Percentiles rank a stretch among this genome's conserved stretches.
Conservation (phyloP, 73 alveolate species). For the Symbiodinium pilosum region DNA sequence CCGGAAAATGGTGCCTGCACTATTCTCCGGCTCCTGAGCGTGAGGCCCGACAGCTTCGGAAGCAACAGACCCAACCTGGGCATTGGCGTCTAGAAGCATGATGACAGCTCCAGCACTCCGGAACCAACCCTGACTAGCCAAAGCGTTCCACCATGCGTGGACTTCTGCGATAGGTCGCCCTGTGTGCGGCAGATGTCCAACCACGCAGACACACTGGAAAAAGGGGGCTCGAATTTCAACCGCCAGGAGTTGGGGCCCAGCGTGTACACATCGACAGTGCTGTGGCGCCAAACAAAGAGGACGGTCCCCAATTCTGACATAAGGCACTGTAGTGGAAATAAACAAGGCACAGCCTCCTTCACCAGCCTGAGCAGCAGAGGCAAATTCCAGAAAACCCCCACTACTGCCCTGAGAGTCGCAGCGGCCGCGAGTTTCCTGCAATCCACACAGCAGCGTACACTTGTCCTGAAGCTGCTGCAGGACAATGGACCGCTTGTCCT, state of each 20-base stretch:
- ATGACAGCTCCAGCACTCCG: background rate
- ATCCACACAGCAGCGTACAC: background rate
- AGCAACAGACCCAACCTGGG: background rate
- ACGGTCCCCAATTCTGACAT: background rate
- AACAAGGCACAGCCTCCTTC: background rate
- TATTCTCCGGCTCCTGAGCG: background rate
- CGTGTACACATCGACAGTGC: background rate
- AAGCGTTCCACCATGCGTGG: background rate
- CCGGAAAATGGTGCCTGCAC: background rate
- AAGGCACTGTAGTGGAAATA: background rate
- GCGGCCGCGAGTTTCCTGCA: background rate
- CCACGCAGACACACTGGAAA: background rate
- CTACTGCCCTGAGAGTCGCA: background rate
- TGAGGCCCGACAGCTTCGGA: background rate
- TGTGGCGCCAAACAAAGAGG: background rate
- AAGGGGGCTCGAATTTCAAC: background rate
- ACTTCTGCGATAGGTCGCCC: background rate
- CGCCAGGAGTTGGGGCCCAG: background rate
- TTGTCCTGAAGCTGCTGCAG: background rate
- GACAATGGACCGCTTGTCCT: background rate
- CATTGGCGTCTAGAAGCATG: background rate
- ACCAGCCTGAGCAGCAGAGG: background rate
- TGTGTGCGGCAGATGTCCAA: background rate
- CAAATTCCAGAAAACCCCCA: background rate
- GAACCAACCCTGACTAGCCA: no score